Conservation (phyloP, 2,329 filamentous ascomycete species). For the Aureobasidium sp. region DNA sequence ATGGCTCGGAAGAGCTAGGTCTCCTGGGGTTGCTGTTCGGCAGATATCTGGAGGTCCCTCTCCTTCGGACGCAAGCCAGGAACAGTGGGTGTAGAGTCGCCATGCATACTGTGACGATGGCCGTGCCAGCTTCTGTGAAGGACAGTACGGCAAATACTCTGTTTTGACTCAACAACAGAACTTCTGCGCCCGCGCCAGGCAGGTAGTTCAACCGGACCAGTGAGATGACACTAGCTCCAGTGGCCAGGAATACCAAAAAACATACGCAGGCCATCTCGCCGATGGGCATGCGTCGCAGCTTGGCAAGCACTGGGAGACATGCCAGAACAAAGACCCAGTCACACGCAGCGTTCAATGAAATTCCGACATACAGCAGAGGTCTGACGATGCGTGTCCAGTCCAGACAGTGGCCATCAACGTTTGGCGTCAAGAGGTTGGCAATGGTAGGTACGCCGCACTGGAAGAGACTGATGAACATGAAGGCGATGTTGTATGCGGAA, state of each 20-base stretch:
- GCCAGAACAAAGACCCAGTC: constrained; percentile 12
- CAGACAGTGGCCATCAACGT: neutral
- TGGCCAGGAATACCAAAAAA: constrained; percentile 11
- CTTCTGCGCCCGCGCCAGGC: neutral
- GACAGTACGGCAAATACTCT: neutral
- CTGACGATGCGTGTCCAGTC: neutral
- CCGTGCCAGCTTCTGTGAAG: constrained; percentile 5
- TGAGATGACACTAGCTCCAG: constrained; percentile 8
- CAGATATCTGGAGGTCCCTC: neutral
- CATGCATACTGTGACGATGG: constrained; percentile 11
- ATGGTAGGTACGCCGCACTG: constrained; percentile 11
- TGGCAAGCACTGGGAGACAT: constrained; percentile 6
- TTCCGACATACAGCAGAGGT: constrained; percentile 5
- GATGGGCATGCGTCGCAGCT: constrained; percentile 1
- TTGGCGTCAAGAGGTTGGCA: neutral
- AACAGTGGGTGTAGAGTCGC: constrained; percentile 12
- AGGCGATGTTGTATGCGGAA: neutral
- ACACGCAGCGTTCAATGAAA: constrained; percentile 3
- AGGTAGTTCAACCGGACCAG: constrained; percentile 8
- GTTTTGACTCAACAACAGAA: constrained; percentile 5
- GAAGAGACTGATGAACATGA: constrained; percentile 9
- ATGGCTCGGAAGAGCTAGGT: neutral
- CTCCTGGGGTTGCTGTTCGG: neutral
- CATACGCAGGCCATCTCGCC: constrained; percentile 5
- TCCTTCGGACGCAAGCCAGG: neutral